These are phyloP conservation scores for Scenedesmus sp. DNA, from an alignment of 163 green algal genomes.

Conservation along the genomic window DNA sequence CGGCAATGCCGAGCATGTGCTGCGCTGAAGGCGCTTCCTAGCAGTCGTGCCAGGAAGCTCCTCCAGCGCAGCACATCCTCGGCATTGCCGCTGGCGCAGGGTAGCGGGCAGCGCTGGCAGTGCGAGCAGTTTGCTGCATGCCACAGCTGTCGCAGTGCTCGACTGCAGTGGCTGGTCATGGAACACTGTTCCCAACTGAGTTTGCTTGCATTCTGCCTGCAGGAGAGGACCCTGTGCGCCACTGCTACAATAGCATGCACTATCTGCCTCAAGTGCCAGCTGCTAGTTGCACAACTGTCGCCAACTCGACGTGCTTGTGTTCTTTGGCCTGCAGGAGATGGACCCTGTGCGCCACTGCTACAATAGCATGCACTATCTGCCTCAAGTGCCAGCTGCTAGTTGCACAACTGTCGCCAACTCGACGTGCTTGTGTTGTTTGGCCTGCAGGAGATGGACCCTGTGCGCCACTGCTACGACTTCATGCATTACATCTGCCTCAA, in stretches of 20 bases:
- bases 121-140: too few relatives aligned
- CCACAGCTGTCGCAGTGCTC: too few relatives aligned
- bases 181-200: neutral
- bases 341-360: conserved; percentile 27
- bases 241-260: conserved; percentile 44
- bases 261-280: conserved; percentile 44
- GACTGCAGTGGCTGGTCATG: too few relatives aligned
- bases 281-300: neutral
- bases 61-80: too few relatives aligned
- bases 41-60: too few relatives aligned
- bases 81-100: too few relatives aligned
- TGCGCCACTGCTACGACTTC: conserved; percentile 36
- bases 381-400: conserved; percentile 21
- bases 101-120: too few relatives aligned
- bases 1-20: too few relatives aligned
- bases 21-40: too few relatives aligned
- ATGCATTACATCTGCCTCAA: conserved; percentile 43
- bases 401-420: neutral
- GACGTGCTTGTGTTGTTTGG: neutral
- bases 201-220: neutral
- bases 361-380: conserved; percentile 46
- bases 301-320: neutral
- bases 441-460: conserved; percentile 32
- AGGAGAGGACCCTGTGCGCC: conserved; percentile 23
- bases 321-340: conserved; percentile 10